Evolutionary conservation across 345 rosid species (phyloP).

Genomic region (Citrus maxima): DNA sequence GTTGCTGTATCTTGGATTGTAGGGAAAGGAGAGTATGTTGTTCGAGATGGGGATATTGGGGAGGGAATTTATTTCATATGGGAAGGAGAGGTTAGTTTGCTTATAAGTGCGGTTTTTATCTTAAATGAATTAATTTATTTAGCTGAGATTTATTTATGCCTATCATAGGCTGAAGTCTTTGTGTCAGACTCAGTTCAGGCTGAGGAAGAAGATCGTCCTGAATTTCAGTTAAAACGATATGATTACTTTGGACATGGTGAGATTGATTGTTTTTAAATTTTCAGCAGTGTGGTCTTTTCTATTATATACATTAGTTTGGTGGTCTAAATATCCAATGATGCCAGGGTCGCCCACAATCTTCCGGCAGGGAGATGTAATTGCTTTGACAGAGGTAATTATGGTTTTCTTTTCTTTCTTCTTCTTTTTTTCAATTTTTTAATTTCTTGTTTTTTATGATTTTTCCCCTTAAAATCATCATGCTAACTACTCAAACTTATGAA

Average conservation of each 20-base stretch:
- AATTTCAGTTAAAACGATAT: conserved; percentile 63
- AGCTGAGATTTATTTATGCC: conserved; percentile 1
- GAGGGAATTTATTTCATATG: conserved; percentile 85
- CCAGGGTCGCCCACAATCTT: conserved; percentile 50
- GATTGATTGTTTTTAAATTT: conserved; percentile 1
- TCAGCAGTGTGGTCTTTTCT: background rate
- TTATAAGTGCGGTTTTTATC: background rate
- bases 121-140: background rate
- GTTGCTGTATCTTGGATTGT: conserved; percentile 7
- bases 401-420: background rate
- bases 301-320: background rate
- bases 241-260: conserved; percentile 92
- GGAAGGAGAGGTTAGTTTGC: conserved; percentile 76
- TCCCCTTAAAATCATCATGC: background rate
- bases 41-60: conserved; percentile 67
- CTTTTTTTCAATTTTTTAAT: too few species aligned
- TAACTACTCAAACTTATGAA: conserved; percentile 2
- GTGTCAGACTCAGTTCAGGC: conserved; percentile 37
- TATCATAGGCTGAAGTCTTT: conserved; percentile 71
- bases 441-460: background rate
- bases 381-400: conserved; percentile 63
- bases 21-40: conserved; percentile 73
- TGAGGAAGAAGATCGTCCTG: conserved; percentile 65
- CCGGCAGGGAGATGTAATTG: conserved; percentile 71
- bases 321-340: background rate